Percentiles rank a stretch among this genome's conserved stretches.
These are phyloP conservation scores for Aspergillus calidoustus DNA, from an alignment of 2,329 filamentous ascomycete species.

Conservation along the genomic window DNA sequence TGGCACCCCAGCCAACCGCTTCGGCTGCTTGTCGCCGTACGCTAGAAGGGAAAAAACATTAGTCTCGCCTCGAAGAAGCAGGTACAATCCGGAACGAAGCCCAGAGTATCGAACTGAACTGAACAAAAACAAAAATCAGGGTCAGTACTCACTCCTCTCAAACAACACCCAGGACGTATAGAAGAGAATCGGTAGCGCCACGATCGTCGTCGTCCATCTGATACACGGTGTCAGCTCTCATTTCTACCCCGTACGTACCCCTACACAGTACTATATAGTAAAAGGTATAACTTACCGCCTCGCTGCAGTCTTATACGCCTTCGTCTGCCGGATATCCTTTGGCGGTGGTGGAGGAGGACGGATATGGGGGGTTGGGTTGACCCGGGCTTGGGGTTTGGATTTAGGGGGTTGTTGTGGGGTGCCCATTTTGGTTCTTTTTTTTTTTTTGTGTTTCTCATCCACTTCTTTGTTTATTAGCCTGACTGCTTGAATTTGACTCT, in stretches of 20 bases:
- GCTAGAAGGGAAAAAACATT: slow-evolving; percentile 23
- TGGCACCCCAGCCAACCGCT: slow-evolving; percentile 15
- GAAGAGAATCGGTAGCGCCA: slow-evolving; percentile 38
- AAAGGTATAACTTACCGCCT: slow-evolving; percentile 35
- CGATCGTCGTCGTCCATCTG: slow-evolving; percentile 40
- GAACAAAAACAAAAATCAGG: background rate
- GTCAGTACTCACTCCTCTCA: slow-evolving; percentile 35
- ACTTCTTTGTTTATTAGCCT: background rate
- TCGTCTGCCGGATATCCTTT: slow-evolving; percentile 46
- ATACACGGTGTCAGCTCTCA: background rate
- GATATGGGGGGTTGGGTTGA: slow-evolving; percentile 20
- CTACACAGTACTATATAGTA: too few relatives aligned
- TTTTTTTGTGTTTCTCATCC: background rate
- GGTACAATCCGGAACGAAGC: background rate
- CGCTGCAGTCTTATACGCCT: slow-evolving; percentile 45
- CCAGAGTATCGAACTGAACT: too few relatives aligned
- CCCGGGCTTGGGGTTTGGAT: slow-evolving; percentile 25
- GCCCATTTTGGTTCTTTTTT: slow-evolving; percentile 4
- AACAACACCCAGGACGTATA: slow-evolving; percentile 40
- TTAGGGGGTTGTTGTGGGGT: slow-evolving; percentile 1
- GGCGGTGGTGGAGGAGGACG: slow-evolving; percentile 18
- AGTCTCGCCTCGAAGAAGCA: background rate
- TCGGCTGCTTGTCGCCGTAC: slow-evolving; percentile 31
- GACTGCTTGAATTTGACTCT: too few relatives aligned
- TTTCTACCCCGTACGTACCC: too few relatives aligned